Evolutionary conservation across 768 basidiomycete species (phyloP).

Genomic region (Amanita polypyramis): DNA sequence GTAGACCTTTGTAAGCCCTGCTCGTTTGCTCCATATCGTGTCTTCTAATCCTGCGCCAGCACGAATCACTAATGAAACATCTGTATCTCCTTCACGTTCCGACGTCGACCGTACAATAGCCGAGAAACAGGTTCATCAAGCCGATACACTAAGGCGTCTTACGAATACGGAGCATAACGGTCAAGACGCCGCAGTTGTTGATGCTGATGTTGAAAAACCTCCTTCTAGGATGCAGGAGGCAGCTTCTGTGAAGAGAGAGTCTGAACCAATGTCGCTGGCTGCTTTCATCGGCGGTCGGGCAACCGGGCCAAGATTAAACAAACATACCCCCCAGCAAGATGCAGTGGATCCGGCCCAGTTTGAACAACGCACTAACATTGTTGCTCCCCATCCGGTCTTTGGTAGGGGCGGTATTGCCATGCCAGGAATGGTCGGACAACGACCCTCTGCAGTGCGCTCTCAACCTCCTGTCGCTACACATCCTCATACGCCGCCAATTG

Average conservation of each 20-base stretch:
- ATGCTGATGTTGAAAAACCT: constrained; percentile 14
- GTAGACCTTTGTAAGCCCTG: constrained; percentile 19
- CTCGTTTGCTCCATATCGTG: constrained; percentile 9
- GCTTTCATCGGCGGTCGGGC: constrained; percentile 76
- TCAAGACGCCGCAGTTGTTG: background rate
- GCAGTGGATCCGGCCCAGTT: constrained; percentile 55
- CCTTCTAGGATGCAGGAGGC: constrained; percentile 11
- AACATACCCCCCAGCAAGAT: constrained; percentile 64
- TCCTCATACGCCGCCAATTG: constrained; percentile 24
- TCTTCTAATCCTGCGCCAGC: background rate
- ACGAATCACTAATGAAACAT: background rate
- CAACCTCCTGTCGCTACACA: background rate
- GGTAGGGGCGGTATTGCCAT: constrained; percentile 67
- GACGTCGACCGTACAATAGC: background rate
- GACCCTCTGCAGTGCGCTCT: constrained; percentile 1
- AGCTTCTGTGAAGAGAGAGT: constrained; percentile 15
- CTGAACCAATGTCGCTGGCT: constrained; percentile 60
- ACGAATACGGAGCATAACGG: background rate
- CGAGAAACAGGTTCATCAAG: background rate
- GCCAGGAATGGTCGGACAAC: constrained; percentile 48
- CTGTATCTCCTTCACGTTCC: background rate
- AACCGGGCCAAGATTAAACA: constrained; percentile 63
- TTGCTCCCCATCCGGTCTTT: constrained; percentile 63
- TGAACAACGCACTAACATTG: constrained; percentile 43
- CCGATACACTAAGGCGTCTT: background rate